Conservation (phyloP, 352 stramenopile genomes). For the Thalassiosira oceanica region DNA sequence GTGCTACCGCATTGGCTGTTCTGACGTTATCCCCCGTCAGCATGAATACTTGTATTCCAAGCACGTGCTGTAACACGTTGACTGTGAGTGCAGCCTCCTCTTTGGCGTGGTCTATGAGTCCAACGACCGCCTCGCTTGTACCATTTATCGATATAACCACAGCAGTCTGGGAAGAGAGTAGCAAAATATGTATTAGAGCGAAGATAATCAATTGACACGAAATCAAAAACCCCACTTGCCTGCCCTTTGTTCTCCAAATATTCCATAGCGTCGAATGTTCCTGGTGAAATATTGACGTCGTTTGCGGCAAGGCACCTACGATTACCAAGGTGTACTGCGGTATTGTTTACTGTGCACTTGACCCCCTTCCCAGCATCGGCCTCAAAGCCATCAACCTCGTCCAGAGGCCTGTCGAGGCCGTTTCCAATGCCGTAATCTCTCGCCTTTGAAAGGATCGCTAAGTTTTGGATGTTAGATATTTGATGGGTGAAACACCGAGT, state of each 20-base stretch:
- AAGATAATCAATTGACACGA: too few species aligned
- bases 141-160: slow-evolving; percentile 93
- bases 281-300: slow-evolving; percentile 56
- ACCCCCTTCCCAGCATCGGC: slow-evolving; percentile 49
- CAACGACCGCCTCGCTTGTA: slow-evolving; percentile 82
- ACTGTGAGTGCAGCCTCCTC: slow-evolving; percentile 89
- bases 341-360: slow-evolving; percentile 58
- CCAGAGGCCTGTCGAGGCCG: slow-evolving; percentile 20
- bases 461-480: background rate
- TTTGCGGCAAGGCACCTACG: slow-evolving; percentile 84
- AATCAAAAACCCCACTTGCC: too few species aligned
- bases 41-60: slow-evolving; percentile 95
- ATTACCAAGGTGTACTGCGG: slow-evolving; percentile 90
- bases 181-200: too few species aligned
- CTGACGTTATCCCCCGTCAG: slow-evolving; percentile 97
- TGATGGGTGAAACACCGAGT: slow-evolving; percentile 1
- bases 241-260: slow-evolving; percentile 78
- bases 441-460: slow-evolving; percentile 49
- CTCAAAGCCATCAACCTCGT: slow-evolving; percentile 39
- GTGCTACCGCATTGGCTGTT: slow-evolving; percentile 91
- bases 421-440: slow-evolving; percentile 38
- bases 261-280: slow-evolving; percentile 70
- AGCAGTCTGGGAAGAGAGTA: too few species aligned
- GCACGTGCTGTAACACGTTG: slow-evolving; percentile 84
- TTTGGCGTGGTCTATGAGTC: slow-evolving; percentile 85